Conservation (phyloP, 2,329 filamentous ascomycete species). For the Lachnellula cervina region DNA sequence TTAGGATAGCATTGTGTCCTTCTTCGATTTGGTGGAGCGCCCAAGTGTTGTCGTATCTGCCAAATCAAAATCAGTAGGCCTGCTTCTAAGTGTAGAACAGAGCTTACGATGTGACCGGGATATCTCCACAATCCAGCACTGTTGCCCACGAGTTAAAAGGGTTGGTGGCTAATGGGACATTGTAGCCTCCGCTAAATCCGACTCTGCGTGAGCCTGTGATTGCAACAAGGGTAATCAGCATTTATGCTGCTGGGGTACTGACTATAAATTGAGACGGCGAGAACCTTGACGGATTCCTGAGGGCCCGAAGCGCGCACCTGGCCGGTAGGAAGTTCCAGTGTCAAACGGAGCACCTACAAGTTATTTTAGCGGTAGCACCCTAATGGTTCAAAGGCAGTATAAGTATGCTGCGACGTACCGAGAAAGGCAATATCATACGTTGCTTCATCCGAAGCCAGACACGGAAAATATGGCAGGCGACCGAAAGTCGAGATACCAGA, state of each 20-base stretch:
- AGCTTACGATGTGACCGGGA: conserved; percentile 74
- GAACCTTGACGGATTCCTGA: conserved; percentile 83
- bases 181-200: conserved; percentile 71
- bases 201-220: conserved; percentile 36
- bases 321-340: conserved; percentile 79
- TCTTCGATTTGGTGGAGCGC: conserved; percentile 82
- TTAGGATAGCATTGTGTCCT: conserved; percentile 72
- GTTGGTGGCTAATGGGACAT: conserved; percentile 74
- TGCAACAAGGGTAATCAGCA: conserved; percentile 19
- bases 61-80: neutral
- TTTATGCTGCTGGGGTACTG: conserved; percentile 37
- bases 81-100: neutral
- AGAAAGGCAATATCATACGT: conserved; percentile 84
- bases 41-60: conserved; percentile 74
- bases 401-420: conserved; percentile 42
- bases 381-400: conserved; percentile 5
- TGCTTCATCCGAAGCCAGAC: conserved; percentile 62
- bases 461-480: conserved; percentile 71
- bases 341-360: conserved; percentile 71
- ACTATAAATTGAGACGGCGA: conserved; percentile 82
- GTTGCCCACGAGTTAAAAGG: conserved; percentile 78
- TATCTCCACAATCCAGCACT: conserved; percentile 78
- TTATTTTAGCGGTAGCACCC: conserved; percentile 9
- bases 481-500: conserved; percentile 85
- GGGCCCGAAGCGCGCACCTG: conserved; percentile 78